These are phyloP conservation scores for Sporobolomyces phaffii DNA, from an alignment of 768 basidiomycete species.

Conservation along the genomic window DNA sequence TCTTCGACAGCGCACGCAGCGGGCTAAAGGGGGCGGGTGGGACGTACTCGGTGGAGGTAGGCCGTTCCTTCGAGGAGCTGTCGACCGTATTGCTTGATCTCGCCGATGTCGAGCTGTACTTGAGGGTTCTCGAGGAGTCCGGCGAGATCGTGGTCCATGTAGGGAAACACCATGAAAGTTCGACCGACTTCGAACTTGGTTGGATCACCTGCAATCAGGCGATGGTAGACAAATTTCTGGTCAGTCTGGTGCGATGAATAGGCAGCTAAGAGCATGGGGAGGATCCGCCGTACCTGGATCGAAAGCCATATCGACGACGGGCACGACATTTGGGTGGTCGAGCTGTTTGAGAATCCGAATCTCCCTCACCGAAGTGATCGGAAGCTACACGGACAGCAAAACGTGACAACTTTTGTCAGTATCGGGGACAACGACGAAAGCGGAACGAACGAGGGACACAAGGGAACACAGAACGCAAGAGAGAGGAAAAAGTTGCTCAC, in stretches of 20 bases:
- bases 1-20: too few species aligned
- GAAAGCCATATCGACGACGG: constrained; percentile 88
- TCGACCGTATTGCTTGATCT: constrained; percentile 93
- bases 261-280: neutral
- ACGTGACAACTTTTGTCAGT: neutral
- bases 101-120: constrained; percentile 70
- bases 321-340: constrained; percentile 75
- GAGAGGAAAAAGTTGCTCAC: constrained; percentile 50
- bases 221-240: too few species aligned
- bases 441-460: too few species aligned
- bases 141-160: constrained; percentile 98
- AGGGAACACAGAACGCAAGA: neutral
- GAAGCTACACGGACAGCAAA: constrained; percentile 49
- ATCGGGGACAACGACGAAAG: neutral
- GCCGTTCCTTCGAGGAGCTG: constrained; percentile 93
- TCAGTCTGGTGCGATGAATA: too few species aligned
- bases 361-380: constrained; percentile 90
- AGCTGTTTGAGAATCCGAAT: constrained; percentile 92
- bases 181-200: constrained; percentile 54
- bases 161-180: constrained; percentile 98
- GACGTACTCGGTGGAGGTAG: constrained; percentile 83
- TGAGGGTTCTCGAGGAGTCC: constrained; percentile 74
- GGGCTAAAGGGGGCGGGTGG: too few species aligned
- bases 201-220: constrained; percentile 29
- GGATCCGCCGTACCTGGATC: constrained; percentile 46